Evolutionary conservation across 192 early-diverging fungal genomes (phyloP).

Genomic region (Umbelopsis isabellina): DNA sequence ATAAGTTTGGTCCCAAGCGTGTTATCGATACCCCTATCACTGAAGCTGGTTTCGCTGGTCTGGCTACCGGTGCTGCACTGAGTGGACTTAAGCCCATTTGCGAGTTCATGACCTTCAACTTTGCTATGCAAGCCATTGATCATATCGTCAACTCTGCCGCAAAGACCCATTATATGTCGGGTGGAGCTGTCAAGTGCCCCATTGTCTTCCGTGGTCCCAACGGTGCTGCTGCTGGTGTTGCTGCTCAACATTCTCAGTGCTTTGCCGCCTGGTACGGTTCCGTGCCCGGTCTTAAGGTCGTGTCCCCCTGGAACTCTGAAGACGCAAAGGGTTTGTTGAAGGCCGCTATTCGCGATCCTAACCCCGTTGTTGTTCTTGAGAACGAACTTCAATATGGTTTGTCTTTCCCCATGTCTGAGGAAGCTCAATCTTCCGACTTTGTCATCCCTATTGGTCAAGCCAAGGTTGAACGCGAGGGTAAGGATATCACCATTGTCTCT

Average conservation of each 20-base stretch:
- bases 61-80: constrained; percentile 94
- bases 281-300: constrained; percentile 96
- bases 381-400: constrained; percentile 98
- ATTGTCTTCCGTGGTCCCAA: constrained; percentile 99
- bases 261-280: constrained; percentile 98
- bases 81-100: constrained; percentile 94
- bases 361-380: constrained; percentile 95
- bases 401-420: constrained; percentile 82
- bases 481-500: constrained; percentile 91
- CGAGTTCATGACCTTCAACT: constrained; percentile 99
- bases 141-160: constrained; percentile 99
- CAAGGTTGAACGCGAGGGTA: constrained; percentile 82
- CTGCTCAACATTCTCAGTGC: constrained; percentile 98
- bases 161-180: constrained; percentile 98
- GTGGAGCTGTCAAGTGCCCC: constrained; percentile 82
- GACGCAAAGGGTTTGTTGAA: constrained; percentile 98
- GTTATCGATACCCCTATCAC: constrained; percentile 99
- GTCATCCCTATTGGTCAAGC: constrained; percentile 86
- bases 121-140: constrained; percentile 99
- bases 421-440: constrained; percentile 59
- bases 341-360: constrained; percentile 97
- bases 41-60: constrained; percentile 96
- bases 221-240: constrained; percentile 96
- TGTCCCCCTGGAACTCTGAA: constrained; percentile 94
- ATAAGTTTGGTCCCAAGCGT: constrained; percentile 97